These are phyloP conservation scores for Leccinum subspadiceum DNA, from an alignment of 1,284 basidiomycete species.

Conservation along the genomic window DNA sequence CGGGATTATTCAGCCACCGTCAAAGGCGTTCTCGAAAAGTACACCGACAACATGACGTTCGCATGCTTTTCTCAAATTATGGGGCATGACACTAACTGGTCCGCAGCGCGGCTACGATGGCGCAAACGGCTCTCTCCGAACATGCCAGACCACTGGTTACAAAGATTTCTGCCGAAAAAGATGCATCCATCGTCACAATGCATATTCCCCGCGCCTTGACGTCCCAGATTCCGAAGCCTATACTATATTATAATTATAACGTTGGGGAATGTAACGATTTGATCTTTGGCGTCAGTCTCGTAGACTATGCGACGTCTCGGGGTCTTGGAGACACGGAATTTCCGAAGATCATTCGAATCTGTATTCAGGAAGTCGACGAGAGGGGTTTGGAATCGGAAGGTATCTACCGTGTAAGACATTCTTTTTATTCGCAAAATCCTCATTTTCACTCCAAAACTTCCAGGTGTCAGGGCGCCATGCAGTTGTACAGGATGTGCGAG, in stretches of 20 bases:
- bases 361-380: constrained; percentile 81
- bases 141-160: constrained; percentile 59
- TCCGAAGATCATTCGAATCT: constrained; percentile 84
- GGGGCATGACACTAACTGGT: constrained; percentile 15
- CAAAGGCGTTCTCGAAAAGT: constrained; percentile 65
- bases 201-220: constrained; percentile 59
- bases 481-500: constrained; percentile 71
- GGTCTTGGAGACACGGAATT: constrained; percentile 71
- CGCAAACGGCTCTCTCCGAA: constrained; percentile 64
- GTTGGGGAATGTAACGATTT: constrained; percentile 89
- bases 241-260: constrained; percentile 75
- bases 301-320: constrained; percentile 89
- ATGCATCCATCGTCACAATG: constrained; percentile 55
- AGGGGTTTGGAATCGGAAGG: constrained; percentile 83
- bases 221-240: constrained; percentile 61
- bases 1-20: constrained; percentile 70
- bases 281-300: constrained; percentile 89
- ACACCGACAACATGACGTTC: constrained; percentile 76
- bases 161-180: constrained; percentile 68
- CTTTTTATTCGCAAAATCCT: background rate
- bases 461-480: constrained; percentile 85
- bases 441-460: constrained; percentile 9
- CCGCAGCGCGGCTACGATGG: constrained; percentile 61
- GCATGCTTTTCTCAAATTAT: constrained; percentile 24
- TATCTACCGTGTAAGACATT: constrained; percentile 67